Base-by-base conservation (phyloP, 2,329 filamentous ascomycete genomes). In the Fusarium chaquense region DNA sequence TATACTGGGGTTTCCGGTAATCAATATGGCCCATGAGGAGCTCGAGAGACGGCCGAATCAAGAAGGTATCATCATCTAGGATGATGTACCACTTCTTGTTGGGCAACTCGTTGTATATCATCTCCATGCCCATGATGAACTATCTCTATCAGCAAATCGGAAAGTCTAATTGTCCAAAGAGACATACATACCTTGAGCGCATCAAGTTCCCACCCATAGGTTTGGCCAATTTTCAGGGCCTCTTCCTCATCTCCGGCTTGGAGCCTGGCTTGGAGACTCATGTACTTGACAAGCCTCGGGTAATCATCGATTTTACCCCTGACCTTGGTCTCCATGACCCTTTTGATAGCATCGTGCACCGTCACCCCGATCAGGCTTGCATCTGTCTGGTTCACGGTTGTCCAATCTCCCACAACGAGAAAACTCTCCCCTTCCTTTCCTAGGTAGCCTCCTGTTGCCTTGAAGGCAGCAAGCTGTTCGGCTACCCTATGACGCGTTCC, bases 1-100 rank as follows among this genome's bases (percentile, higher is more conserved):
- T 73, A 71, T 87, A 88, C 43, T 84, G 80, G 16, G 83, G 81
- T 53, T 78, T 76, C 8, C 77, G 69, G 3, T 82, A 79, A 74
- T 88, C 80, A 61, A 88, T 76, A 58, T 86, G 85, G 20, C 80
- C 79, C 16, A 88, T 78, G 15, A 88, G 76, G 3, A 83, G 75
- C 43, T 79, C 77, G 30, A 88, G 75, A 15, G 86, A 85, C 4
- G 82, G 79, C 53, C 81, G 81, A 45, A 87, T 79, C 45, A 88
- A 74, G 72, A 84, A 88, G 1, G 85, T 88, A 73, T 89, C 86
- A 75, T 88, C 86, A 75, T 88, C 86, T 16, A 86, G 76, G 67
- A 88, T 83, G 65, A 88, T 75, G 71, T 87, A 88, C 86, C 86
- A 88, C 73, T 86, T 86, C 78, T 87, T 88, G 64, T 80, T 75